These are phyloP conservation scores for Monilinia aucupariae DNA, from an alignment of 2,329 filamentous ascomycete genomes.

Conservation along the genomic window DNA sequence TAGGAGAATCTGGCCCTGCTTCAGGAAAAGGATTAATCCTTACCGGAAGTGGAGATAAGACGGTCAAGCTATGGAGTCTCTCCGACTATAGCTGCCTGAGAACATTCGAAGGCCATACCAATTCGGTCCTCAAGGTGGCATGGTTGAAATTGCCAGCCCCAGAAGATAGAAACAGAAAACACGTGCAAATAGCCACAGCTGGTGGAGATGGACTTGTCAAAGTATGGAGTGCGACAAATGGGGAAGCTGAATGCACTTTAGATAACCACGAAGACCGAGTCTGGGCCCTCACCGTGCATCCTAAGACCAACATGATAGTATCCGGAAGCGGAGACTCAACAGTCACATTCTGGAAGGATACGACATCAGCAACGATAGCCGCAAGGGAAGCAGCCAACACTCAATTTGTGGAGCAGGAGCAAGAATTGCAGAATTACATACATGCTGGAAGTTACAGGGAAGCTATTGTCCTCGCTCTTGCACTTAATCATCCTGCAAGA, in stretches of 20 bases:
- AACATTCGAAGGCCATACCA: slow-evolving; percentile 93
- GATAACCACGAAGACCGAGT: slow-evolving; percentile 97
- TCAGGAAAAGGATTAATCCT: slow-evolving; percentile 77
- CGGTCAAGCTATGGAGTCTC: slow-evolving; percentile 89
- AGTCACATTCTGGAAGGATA: slow-evolving; percentile 94
- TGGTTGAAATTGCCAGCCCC: slow-evolving; percentile 62
- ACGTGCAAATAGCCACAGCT: slow-evolving; percentile 73
- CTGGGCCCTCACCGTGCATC: slow-evolving; percentile 77
- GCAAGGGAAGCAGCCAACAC: slow-evolving; percentile 68
- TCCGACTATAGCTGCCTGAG: slow-evolving; percentile 86
- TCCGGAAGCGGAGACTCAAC: slow-evolving; percentile 91
- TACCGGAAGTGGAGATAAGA: slow-evolving; percentile 94
- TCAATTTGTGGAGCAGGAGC: slow-evolving; percentile 85
- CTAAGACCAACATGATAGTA: slow-evolving; percentile 65
- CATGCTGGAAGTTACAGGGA: slow-evolving; percentile 82
- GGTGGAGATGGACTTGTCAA: slow-evolving; percentile 94
- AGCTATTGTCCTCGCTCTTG: slow-evolving; percentile 84
- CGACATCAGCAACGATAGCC: slow-evolving; percentile 71
- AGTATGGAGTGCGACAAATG: slow-evolving; percentile 83
- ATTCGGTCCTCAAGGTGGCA: slow-evolving; percentile 87
- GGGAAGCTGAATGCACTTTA: slow-evolving; percentile 81
- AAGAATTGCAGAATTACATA: slow-evolving; percentile 89
- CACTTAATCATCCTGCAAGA: slow-evolving; percentile 88
- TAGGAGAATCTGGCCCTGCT: slow-evolving; percentile 65
- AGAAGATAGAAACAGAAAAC: slow-evolving; percentile 50